These are phyloP conservation scores for Boletus smithii DNA, from an alignment of 1,284 basidiomycete genomes.

Conservation along the genomic window DNA sequence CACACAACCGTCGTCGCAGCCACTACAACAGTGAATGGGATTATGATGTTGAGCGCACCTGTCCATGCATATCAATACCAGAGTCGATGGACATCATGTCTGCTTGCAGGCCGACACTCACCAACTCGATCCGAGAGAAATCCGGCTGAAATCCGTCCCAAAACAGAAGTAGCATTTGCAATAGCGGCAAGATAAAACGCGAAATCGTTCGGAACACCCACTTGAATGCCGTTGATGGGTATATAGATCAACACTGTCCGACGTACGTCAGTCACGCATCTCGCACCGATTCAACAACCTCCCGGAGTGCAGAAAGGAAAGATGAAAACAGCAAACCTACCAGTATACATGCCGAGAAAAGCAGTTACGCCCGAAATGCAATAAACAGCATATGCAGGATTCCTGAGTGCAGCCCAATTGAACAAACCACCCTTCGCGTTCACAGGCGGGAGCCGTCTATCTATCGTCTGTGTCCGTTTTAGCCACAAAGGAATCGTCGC, in stretches of 20 bases:
- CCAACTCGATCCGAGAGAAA: slow-evolving; percentile 38
- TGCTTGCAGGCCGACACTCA: slow-evolving; percentile 23
- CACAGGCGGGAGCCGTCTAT: slow-evolving; percentile 41
- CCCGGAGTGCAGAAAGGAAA: not conserved
- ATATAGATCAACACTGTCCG: slow-evolving; percentile 48
- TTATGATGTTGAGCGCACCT: slow-evolving; percentile 45
- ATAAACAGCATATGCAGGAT: slow-evolving; percentile 39
- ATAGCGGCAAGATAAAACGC: slow-evolving; percentile 48
- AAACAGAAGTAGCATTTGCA: slow-evolving; percentile 44
- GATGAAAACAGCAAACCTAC: slow-evolving; percentile 28
- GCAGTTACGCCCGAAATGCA: slow-evolving; percentile 41
- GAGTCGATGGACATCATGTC: not conserved
- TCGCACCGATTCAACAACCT: no score
- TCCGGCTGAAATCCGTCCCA: slow-evolving; percentile 43
- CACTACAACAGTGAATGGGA: slow-evolving; percentile 39
- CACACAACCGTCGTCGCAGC: slow-evolving; percentile 43
- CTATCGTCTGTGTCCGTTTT: slow-evolving; percentile 32
- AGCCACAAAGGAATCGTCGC: slow-evolving; percentile 10
- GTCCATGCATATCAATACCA: not conserved
- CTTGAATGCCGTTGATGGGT: slow-evolving; percentile 38
- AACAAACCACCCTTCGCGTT: slow-evolving; percentile 41
- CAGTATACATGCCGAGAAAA: slow-evolving; percentile 62
- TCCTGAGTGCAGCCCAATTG: slow-evolving; percentile 41
- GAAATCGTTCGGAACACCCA: slow-evolving; percentile 37
- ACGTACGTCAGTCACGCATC: slow-evolving; percentile 7